These are phyloP conservation scores for Paramyrothecium roridum DNA, from an alignment of 2,329 filamentous ascomycete genomes.

Conservation along the genomic window DNA sequence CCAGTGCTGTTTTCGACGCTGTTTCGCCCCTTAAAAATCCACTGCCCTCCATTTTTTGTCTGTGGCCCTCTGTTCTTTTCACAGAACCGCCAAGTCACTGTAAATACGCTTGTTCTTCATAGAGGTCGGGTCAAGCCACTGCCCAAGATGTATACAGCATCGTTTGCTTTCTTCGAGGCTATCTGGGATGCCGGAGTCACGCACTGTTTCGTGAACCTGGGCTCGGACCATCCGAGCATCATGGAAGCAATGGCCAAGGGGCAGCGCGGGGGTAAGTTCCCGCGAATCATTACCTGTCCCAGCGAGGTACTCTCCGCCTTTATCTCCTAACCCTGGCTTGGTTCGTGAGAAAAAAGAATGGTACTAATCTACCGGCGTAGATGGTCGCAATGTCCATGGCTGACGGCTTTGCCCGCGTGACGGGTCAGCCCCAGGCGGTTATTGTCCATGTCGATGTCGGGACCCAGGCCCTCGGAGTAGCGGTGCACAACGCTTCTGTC, in stretches of 20 bases:
- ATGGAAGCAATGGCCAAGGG: constrained; percentile 79
- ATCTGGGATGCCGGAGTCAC: constrained; percentile 65
- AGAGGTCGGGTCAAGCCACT: background rate
- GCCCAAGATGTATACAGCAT: constrained; percentile 61
- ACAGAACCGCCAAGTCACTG: too few species aligned
- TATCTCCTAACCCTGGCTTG: background rate
- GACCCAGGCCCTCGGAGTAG: constrained; percentile 73
- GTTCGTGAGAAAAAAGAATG: background rate
- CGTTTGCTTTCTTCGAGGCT: constrained; percentile 76
- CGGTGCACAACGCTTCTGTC: constrained; percentile 75
- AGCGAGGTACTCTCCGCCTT: constrained; percentile 58
- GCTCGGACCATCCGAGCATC: constrained; percentile 72
- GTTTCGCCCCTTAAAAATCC: background rate
- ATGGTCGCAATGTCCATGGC: constrained; percentile 86
- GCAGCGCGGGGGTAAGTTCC: constrained; percentile 66
- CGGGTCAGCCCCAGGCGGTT: constrained; percentile 70
- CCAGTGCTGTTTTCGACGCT: background rate
- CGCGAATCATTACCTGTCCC: constrained; percentile 73
- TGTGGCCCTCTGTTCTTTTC: background rate
- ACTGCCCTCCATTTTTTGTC: background rate
- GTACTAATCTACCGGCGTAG: constrained; percentile 32
- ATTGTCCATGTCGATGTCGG: constrained; percentile 81
- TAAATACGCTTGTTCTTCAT: background rate
- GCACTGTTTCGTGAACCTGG: constrained; percentile 62
- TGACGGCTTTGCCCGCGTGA: constrained; percentile 73